phyloP scores from a whole-genome alignment of 2,329 filamentous ascomycete genomes.

The Ophiostoma sp. region DNA sequence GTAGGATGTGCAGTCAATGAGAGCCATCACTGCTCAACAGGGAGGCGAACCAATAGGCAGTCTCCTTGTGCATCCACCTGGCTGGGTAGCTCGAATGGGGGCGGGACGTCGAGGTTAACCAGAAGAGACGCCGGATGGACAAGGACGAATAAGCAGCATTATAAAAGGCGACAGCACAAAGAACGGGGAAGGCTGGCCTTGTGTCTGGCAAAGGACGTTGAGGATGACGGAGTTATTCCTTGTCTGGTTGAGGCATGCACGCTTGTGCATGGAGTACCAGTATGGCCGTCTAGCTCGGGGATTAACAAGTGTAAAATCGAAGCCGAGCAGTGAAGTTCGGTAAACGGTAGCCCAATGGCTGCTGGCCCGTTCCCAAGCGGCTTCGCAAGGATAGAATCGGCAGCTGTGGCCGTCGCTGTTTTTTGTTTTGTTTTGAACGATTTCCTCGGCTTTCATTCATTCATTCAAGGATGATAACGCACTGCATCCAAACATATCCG shows the following conservation, averaged over 20 bases:
- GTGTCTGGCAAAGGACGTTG: background rate
- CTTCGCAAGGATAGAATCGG: background rate
- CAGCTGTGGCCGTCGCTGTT: background rate
- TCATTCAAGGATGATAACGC: background rate
- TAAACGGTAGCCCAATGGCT: background rate
- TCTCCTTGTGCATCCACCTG: no score
- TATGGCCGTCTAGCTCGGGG: background rate
- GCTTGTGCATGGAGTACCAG: slow-evolving; percentile 1
- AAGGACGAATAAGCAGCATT: background rate
- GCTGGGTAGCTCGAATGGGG: no score
- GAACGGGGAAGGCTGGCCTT: background rate
- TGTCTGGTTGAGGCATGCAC: background rate
- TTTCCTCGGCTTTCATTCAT: background rate
- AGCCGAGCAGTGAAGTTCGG: slow-evolving; percentile 7
- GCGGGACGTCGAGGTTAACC: no score
- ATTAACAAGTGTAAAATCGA: background rate
- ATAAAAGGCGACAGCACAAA: background rate
- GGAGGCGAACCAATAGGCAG: no score
- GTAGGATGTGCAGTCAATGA: background rate
- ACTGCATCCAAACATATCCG: no score
- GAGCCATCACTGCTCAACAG: background rate
- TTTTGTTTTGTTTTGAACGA: background rate
- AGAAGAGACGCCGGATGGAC: background rate
- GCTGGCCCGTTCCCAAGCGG: background rate
- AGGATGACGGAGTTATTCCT: background rate